phyloP scores from a whole-genome alignment of 2,329 filamentous ascomycete genomes.

The Hymenoscyphus fructigenus region DNA sequence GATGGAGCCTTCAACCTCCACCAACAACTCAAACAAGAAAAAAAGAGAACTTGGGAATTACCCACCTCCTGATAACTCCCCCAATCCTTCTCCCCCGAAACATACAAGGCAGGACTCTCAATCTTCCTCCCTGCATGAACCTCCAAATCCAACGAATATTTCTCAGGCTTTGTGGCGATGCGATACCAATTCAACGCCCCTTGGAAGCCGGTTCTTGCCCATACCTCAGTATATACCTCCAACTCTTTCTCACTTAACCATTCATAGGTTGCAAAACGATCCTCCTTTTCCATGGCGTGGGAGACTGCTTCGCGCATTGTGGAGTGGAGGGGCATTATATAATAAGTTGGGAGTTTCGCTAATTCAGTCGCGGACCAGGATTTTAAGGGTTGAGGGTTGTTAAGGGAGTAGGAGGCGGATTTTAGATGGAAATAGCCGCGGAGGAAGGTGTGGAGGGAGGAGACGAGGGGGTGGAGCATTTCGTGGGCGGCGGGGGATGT shows the following conservation, averaged over 20 bases:
- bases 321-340: conserved; percentile 59
- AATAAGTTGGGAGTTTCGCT: conserved; percentile 63
- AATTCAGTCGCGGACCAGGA: conserved; percentile 58
- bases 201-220: conserved; percentile 61
- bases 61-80: conserved; percentile 67
- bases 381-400: conserved; percentile 52
- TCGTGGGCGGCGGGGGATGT: conserved; percentile 46
- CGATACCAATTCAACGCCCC: conserved; percentile 69
- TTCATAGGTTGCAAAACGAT: conserved; percentile 37
- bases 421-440: conserved; percentile 70
- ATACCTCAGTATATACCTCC: conserved; percentile 59
- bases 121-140: conserved; percentile 61
- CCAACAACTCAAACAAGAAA: too few species aligned
- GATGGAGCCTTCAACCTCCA: too few species aligned
- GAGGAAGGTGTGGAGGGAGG: conserved; percentile 59
- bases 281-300: conserved; percentile 53
- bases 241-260: conserved; percentile 63
- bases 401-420: conserved; percentile 58
- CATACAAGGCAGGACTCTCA: conserved; percentile 58
- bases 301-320: conserved; percentile 60
- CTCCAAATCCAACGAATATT: conserved; percentile 50
- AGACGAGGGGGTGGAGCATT: conserved; percentile 45
- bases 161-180: conserved; percentile 50
- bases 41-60: too few species aligned
- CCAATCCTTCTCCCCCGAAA: conserved; percentile 65